A percentile compares a stretch with the other conserved stretches of the same genome.
phyloP scores from a whole-genome alignment of 192 early-diverging fungal genomes.

The Obelidium mucronatum region DNA sequence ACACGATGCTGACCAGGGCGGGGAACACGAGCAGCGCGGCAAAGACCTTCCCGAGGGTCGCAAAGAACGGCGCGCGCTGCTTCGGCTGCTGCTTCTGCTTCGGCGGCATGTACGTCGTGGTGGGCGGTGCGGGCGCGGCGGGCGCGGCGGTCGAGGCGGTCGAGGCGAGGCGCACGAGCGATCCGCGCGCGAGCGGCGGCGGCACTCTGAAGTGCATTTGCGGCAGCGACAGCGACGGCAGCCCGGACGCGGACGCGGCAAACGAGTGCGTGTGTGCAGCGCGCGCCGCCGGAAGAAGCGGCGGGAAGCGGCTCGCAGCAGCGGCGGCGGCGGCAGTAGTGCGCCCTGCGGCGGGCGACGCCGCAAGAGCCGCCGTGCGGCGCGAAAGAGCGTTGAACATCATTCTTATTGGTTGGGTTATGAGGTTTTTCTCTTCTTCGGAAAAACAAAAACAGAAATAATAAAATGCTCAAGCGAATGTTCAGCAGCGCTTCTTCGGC shows the following conservation, averaged over 20 bases:
- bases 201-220: too few relatives aligned
- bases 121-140: not conserved
- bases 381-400: not conserved
- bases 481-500: constrained; percentile 9
- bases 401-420: not conserved
- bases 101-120: not conserved
- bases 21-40: constrained; percentile 11
- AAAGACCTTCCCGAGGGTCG: constrained; percentile 26
- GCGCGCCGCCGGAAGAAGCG: too few relatives aligned
- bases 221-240: too few relatives aligned
- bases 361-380: not conserved
- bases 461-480: not conserved
- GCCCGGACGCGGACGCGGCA: too few relatives aligned
- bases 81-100: not conserved
- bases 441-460: too few relatives aligned
- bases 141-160: not conserved
- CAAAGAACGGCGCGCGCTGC: not conserved
- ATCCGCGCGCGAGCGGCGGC: not conserved
- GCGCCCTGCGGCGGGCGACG: too few relatives aligned
- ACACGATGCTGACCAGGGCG: not conserved
- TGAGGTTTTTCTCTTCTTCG: not conserved
- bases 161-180: not conserved
- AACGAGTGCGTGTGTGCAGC: too few relatives aligned
- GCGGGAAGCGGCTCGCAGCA: too few relatives aligned
- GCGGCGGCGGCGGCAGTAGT: not conserved